Base-by-base conservation (phyloP, 163 green algal species). In the Volvox carteri region DNA sequence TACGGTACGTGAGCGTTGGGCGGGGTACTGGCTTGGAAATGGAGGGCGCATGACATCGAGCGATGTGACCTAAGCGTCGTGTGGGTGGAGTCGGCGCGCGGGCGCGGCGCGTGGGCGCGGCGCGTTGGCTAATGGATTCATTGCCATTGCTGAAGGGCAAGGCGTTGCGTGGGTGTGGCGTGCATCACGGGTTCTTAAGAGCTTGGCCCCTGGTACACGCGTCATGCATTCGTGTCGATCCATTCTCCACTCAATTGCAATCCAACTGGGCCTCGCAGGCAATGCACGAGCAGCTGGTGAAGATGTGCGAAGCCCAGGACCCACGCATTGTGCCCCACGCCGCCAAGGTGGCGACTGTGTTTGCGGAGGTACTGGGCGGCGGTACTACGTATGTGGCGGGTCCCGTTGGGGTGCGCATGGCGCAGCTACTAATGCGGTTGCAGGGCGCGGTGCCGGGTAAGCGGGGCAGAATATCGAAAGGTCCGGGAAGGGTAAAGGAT, bases 281-380 rank as follows among this genome's bases (percentile, higher is more conserved):
- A 19, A 93, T 96, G 90, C 95, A 98, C 90, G 94, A 95, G 65
- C 93, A 96, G 93, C 94, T 98, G 23, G 90, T 98, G 78, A 87
- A 90, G 19, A 92, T 97, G 48, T 70, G 98, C n/a, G 93, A 97
- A 77, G 91, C 88, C 9, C 78, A 87, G 33, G 94, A 95, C 78
- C 60, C 65, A 16, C 86, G 91, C 1, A 37, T 94, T 33, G 68
- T 95, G 78, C 67, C 72, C 41, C 78, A 94, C 90, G 70, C 93
- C 37, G 85, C 88, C 39, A 91, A 95, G 81, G 86, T 98, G 25
- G 92, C 95, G 30, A 41, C 92, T 28, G 86, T 96, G 7, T 85
- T 97, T 21, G 93, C 96, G 18, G 86, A 92, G 85, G 94, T 97
- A 37, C 90, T 98, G 74, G 92, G 87, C 9, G 89, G 92, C 67